Evolutionary conservation across 441 rosid genomes (phyloP).

Genomic region (Sinapis alba): DNA sequence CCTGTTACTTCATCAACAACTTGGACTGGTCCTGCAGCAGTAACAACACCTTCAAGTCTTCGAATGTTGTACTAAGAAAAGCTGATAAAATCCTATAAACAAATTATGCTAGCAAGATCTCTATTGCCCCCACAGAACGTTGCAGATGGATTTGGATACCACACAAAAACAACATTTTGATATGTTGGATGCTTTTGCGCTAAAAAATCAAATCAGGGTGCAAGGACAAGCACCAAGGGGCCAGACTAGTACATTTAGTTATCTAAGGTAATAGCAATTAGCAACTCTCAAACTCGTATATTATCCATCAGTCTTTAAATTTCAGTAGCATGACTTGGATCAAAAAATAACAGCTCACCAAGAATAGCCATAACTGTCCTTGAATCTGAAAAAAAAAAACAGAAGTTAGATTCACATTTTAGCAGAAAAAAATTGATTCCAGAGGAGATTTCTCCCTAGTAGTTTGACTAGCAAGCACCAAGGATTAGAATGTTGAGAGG

Average conservation of each 20-base stretch:
- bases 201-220: conserved; percentile 2
- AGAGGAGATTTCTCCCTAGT: background rate
- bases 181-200: conserved; percentile 4
- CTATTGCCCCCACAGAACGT: background rate
- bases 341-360: conserved; percentile 52
- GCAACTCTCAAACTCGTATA: conserved; percentile 7
- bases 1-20: conserved; percentile 87
- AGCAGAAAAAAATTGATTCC: too few species aligned
- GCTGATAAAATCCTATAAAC: background rate
- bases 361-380: conserved; percentile 99
- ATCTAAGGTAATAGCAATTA: background rate
- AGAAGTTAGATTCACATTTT: background rate
- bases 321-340: conserved; percentile 4
- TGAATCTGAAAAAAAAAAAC: conserved; percentile 64
- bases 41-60: background rate
- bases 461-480: conserved; percentile 3
- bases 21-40: conserved; percentile 70
- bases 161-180: background rate
- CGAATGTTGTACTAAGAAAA: conserved; percentile 3
- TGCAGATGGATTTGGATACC: conserved; percentile 16
- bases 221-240: background rate
- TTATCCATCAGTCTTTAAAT: background rate
- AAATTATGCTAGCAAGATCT: background rate
- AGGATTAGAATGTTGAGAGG: background rate
- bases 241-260: background rate